A percentile compares a stretch with the other conserved stretches of the same genome.
Conservation (phyloP, 2,329 filamentous ascomycete species). For the Microcera coccophila region DNA sequence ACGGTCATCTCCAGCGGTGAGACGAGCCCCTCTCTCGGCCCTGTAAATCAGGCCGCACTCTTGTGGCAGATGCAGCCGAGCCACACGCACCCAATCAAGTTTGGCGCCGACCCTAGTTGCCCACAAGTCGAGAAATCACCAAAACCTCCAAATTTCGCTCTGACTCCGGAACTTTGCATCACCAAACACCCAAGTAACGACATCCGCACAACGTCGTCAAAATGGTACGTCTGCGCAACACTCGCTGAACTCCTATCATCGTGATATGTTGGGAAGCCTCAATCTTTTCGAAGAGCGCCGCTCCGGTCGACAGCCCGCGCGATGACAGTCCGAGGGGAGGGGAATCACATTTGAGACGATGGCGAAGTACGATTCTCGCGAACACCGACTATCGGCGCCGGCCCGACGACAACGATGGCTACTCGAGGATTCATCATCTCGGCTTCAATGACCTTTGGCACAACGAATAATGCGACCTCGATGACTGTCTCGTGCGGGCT, state of each 20-base stretch:
- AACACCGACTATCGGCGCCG: slow-evolving; percentile 15
- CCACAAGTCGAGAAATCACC: slow-evolving; percentile 45
- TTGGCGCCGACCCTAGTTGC: slow-evolving; percentile 38
- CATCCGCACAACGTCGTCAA: slow-evolving; percentile 45
- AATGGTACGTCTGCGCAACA: slow-evolving; percentile 40
- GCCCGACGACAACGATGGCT: slow-evolving; percentile 13
- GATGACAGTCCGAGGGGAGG: slow-evolving; percentile 29
- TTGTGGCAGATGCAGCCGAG: slow-evolving; percentile 25
- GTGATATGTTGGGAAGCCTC: slow-evolving; percentile 9
- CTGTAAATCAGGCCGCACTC: slow-evolving; percentile 19
- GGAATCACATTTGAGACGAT: slow-evolving; percentile 24
- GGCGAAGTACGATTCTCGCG: slow-evolving; percentile 16
- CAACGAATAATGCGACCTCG: not conserved
- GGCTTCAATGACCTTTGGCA: not conserved
- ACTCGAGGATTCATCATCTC: slow-evolving; percentile 1
- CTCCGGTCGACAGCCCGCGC: slow-evolving; percentile 27
- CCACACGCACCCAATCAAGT: slow-evolving; percentile 31
- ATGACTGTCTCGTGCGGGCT: slow-evolving; percentile 22
- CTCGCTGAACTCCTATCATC: slow-evolving; percentile 14
- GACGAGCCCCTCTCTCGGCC: no score
- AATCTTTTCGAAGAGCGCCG: slow-evolving; percentile 13
- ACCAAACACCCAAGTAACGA: slow-evolving; percentile 41
- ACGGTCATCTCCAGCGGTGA: slow-evolving; percentile 19
- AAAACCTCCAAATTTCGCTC: slow-evolving; percentile 41
- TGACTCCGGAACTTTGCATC: slow-evolving; percentile 38